phyloP scores from a whole-genome alignment of 345 rosid genomes.

The Boechera retrofracta region DNA sequence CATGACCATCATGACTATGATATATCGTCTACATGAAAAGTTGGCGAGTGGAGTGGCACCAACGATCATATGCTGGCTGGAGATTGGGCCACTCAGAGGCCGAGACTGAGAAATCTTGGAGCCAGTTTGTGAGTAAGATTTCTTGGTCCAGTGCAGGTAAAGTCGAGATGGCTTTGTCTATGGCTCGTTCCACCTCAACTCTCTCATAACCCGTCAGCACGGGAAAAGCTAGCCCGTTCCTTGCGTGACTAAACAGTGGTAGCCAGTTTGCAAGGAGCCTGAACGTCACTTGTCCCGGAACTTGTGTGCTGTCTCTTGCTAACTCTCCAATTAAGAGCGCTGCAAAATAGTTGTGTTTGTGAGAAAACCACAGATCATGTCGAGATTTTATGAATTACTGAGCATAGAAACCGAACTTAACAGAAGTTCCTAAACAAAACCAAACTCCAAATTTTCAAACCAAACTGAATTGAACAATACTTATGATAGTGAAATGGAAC shows the following conservation, averaged over 20 bases:
- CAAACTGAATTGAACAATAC: neutral
- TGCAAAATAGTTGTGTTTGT: slow-evolving; percentile 34
- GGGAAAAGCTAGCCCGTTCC: slow-evolving; percentile 63
- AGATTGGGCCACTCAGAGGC: slow-evolving; percentile 86
- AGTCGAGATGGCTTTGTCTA: slow-evolving; percentile 61
- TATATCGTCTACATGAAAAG: slow-evolving; percentile 41
- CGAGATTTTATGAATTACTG: neutral
- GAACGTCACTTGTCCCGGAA: slow-evolving; percentile 62
- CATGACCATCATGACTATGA: neutral
- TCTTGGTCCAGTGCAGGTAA: slow-evolving; percentile 69
- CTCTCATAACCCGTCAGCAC: slow-evolving; percentile 61
- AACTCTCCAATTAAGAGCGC: slow-evolving; percentile 64
- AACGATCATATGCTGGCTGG: slow-evolving; percentile 61
- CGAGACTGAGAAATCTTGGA: slow-evolving; percentile 63
- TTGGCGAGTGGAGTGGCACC: slow-evolving; percentile 72
- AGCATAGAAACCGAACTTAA: neutral
- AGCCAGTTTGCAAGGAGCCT: slow-evolving; percentile 66
- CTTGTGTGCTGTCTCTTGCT: slow-evolving; percentile 40
- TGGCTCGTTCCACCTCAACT: slow-evolving; percentile 64
- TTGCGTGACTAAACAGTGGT: slow-evolving; percentile 67
- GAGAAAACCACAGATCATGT: neutral
- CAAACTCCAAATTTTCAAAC: neutral
- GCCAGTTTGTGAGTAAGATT: slow-evolving; percentile 68
- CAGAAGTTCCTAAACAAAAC: neutral
- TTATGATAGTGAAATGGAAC: neutral